These are phyloP conservation scores for Sporisorium exsertum DNA, from an alignment of 1,284 basidiomycete species.

Conservation along the genomic window DNA sequence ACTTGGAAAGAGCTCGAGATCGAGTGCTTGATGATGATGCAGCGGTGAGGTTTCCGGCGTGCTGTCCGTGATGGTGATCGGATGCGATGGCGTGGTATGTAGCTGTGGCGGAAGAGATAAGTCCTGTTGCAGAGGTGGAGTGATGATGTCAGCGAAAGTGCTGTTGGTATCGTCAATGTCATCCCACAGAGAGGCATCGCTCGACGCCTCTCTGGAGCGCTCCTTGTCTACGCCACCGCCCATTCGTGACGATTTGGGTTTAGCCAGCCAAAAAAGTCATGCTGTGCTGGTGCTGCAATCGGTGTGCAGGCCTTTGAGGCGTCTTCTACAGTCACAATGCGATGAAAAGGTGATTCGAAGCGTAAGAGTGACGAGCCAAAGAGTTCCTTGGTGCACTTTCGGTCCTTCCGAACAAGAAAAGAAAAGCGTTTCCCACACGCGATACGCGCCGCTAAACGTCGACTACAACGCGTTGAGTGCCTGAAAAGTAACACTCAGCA, in stretches of 20 bases:
- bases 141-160: conserved; percentile 26
- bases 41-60: conserved; percentile 6
- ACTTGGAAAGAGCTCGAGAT: conserved; percentile 36
- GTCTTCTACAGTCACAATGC: neutral
- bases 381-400: neutral
- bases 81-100: conserved; percentile 7
- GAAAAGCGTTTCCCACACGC: neutral
- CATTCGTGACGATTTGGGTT: conserved; percentile 5
- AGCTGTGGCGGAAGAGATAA: neutral
- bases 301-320: no score
- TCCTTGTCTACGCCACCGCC: conserved; percentile 13
- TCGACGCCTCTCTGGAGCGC: conserved; percentile 34
- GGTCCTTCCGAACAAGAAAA: conserved; percentile 2
- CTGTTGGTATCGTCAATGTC: conserved; percentile 23
- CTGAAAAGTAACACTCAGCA: conserved; percentile 17
- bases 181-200: conserved; percentile 43
- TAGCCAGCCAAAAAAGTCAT: neutral
- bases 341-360: neutral
- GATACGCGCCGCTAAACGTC: neutral
- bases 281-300: neutral
- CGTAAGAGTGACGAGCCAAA: neutral
- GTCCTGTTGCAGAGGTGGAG: conserved; percentile 10
- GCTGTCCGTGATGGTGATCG: conserved; percentile 11
- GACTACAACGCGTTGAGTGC: conserved; percentile 18
- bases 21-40: conserved; percentile 11